These are phyloP conservation scores for Achaetomium macrosporum DNA, from an alignment of 2,329 filamentous ascomycete species.

Conservation along the genomic window DNA sequence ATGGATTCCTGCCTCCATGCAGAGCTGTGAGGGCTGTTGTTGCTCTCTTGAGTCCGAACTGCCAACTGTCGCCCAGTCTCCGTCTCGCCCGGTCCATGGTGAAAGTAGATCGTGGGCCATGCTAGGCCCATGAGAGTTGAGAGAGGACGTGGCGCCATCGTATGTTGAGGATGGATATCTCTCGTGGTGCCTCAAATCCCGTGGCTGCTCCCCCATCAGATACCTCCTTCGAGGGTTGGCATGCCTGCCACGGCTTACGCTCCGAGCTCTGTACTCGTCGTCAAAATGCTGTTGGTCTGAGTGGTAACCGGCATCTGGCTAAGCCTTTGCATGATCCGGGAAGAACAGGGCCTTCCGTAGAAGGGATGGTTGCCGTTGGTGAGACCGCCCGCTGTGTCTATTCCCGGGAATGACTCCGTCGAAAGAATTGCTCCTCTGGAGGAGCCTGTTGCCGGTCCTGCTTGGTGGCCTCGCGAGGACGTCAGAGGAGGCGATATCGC, in stretches of 20 bases:
- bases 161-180: not conserved
- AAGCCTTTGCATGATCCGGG: not conserved
- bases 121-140: too few species aligned
- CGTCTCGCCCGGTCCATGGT: too few species aligned
- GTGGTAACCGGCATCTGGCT: not conserved
- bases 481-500: not conserved
- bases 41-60: too few species aligned
- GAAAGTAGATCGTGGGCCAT: too few species aligned
- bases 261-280: not conserved
- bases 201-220: too few species aligned
- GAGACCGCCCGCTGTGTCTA: not conserved
- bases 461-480: not conserved
- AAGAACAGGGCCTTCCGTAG: slow-evolving; percentile 8
- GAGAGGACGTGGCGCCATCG: too few species aligned
- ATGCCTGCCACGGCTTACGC: not conserved
- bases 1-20: too few species aligned
- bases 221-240: not conserved
- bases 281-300: too few species aligned
- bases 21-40: too few species aligned
- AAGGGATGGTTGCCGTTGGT: not conserved
- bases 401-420: not conserved
- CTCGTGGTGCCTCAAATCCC: not conserved
- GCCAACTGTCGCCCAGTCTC: too few species aligned
- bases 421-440: not conserved
- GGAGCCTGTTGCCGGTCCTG: not conserved